Evolutionary conservation across 495 filamentous ascomycete genomes (phyloP).

Genomic region (Sabuloglossum arenarium): DNA sequence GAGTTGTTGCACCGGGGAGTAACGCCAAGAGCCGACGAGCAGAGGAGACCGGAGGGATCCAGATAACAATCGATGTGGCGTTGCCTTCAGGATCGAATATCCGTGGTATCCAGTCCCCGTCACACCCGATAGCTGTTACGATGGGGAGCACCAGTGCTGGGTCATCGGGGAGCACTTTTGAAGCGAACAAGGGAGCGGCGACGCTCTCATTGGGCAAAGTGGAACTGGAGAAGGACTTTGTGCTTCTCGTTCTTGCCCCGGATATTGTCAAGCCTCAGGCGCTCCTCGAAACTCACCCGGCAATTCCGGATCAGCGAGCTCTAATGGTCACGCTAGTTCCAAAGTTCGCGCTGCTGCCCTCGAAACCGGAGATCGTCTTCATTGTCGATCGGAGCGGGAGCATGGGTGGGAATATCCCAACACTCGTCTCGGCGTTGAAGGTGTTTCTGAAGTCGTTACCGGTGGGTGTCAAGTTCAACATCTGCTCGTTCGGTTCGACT

Average conservation of each 20-base stretch:
- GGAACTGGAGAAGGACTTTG: slow-evolving; percentile 28
- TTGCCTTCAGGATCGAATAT: slow-evolving; percentile 34
- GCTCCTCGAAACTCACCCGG: slow-evolving; percentile 39
- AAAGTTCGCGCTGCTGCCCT: slow-evolving; percentile 32
- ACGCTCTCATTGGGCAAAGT: slow-evolving; percentile 28
- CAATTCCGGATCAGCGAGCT: slow-evolving; percentile 35
- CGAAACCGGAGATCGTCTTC: slow-evolving; percentile 44
- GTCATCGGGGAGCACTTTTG: slow-evolving; percentile 22
- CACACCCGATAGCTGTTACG: slow-evolving; percentile 42
- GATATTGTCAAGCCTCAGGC: slow-evolving; percentile 35
- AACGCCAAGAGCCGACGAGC: not conserved
- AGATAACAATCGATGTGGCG: slow-evolving; percentile 36
- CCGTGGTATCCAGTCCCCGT: slow-evolving; percentile 37
- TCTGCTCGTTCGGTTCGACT: slow-evolving; percentile 41
- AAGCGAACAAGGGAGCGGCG: slow-evolving; percentile 35
- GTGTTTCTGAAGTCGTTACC: slow-evolving; percentile 55
- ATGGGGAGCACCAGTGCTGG: slow-evolving; percentile 33
- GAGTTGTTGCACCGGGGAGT: slow-evolving; percentile 7
- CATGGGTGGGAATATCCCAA: slow-evolving; percentile 34
- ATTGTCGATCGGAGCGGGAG: slow-evolving; percentile 47
- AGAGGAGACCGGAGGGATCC: slow-evolving; percentile 22
- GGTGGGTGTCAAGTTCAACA: slow-evolving; percentile 48
- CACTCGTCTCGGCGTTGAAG: slow-evolving; percentile 33
- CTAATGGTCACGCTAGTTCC: slow-evolving; percentile 49
- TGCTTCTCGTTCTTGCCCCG: slow-evolving; percentile 33